Base-by-base conservation (phyloP, 805 yeast genomes). In the Kuraishia cidri region DNA sequence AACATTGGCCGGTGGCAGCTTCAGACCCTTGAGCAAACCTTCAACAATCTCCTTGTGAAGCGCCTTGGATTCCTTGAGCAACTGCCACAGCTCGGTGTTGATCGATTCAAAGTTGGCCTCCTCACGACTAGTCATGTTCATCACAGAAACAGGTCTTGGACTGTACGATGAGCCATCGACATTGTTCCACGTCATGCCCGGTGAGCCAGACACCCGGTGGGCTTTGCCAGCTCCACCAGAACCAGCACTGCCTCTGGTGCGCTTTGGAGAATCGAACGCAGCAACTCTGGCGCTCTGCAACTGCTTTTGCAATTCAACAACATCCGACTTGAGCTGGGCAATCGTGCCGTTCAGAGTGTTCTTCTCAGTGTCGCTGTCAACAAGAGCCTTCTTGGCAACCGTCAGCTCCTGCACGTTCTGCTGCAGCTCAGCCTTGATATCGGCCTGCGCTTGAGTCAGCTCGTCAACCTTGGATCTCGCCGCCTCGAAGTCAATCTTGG, bases 21-120 rank as follows among this genome's bases (percentile, higher is more conserved):
- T 82, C 56, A 90, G 68, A 8, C 86, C 88, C 62, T 77, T 81
- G 50, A 92, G 66, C 39, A 92, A 64, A 5, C 95, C 94, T 45
- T 81, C 88, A 20, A 87, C 80, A 31, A 86, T 82, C 56, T 90
- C 97, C 38, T 74, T 69, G 52, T 84, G 90, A 41, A 90, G 62
- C 33, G 72, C 65, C 37, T 73, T 72, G 3, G 92, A 75, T 45
- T 83, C 83, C 47, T 81, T 75, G 38, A 83, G 63, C 45, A 79
- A 63, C 45, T 71, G 67, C 69, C 74, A 82, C 35, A 83, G 60
- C 52, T 84, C 92, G 47, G 74, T 85, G 46, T 80, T 79, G 41
- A 83, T 80, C 33, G 77, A 81, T 39, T 79, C 80, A 38, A 78
- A 56, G n/a, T 72, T 64, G 37, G 59, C 66, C 29, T 65, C 69